Conservation (phyloP, 129 eudicot species). For the Tanacetum coccineum region DNA sequence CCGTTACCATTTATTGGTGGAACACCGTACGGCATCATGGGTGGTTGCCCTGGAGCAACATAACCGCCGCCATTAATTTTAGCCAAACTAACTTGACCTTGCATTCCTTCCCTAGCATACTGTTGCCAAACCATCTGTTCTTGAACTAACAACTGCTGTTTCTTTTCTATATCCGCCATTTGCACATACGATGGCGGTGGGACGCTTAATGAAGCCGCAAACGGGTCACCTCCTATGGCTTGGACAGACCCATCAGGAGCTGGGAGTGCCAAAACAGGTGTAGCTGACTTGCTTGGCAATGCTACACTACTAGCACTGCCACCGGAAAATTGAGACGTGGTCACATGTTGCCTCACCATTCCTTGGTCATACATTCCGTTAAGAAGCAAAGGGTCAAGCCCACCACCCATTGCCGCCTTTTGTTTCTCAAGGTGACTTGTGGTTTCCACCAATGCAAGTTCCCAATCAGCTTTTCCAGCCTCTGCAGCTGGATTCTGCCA, state of each 20-base stretch:
- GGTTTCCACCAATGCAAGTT: constrained; percentile 76
- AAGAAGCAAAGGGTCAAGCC: constrained; percentile 71
- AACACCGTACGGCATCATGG: constrained; percentile 62
- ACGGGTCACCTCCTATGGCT: constrained; percentile 65
- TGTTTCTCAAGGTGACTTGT: constrained; percentile 65
- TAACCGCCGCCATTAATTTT: constrained; percentile 26
- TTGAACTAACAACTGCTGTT: constrained; percentile 71
- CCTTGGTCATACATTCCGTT: constrained; percentile 90
- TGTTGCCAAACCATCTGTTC: constrained; percentile 75
- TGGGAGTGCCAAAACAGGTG: constrained; percentile 68
- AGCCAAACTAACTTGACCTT: constrained; percentile 34
- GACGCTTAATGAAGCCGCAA: constrained; percentile 25
- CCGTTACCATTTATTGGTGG: constrained; percentile 53
- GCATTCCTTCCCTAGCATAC: constrained; percentile 28
- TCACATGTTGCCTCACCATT: constrained; percentile 66
- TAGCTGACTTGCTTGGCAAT: constrained; percentile 44
- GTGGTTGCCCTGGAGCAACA: constrained; percentile 48
- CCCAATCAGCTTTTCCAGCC: constrained; percentile 89
- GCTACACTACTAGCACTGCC: constrained; percentile 95
- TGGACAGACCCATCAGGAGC: constrained; percentile 76
- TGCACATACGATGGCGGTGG: constrained; percentile 32
- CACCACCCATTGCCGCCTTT: constrained; percentile 74
- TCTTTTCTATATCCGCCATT: constrained; percentile 79
- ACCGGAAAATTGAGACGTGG: constrained; percentile 49
- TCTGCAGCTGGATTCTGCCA: constrained; percentile 94